Base-by-base conservation (phyloP, 345 rosid species). In the Eucalyptus microcorys region DNA sequence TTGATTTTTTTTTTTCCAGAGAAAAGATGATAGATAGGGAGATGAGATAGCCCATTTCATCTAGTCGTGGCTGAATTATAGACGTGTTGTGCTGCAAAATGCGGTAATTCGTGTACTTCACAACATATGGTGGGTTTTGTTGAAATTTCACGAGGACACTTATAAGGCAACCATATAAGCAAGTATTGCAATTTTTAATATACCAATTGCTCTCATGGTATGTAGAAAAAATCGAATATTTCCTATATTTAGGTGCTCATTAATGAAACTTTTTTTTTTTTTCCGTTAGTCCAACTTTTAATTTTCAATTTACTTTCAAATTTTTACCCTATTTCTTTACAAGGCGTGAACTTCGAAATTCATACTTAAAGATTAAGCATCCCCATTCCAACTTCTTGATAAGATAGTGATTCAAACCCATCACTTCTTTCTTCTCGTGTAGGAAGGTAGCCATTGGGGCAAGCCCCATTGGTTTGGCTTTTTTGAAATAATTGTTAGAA, bases 311-410 rank as follows among this genome's bases (percentile, higher is more conserved):
- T 17, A 7, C 2, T 52, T 52, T 19, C 0, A 52, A 0, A 52
- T 5, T 52, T 52, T 52, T 52, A 7, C 0, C 4, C 1, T 7
- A 19, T 52, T 0, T 3, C 1, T 52, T 52, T 52, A 0, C 0
- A 52, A 19, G 1, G 0, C 1, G 2, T 0, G 0, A 7, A 0
- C 1, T 0, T 52, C 5, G 0, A 52, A 21, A 19, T 21, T 3
- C 1, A 0, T 21, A 52, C 5, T 52, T 7, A 52, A 52, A 52
- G n/a, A 19, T 5, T 52, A 52, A 21, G 21, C 0, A 0, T 52
- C 10, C 0, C 0, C 26, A 0, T 22, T 52, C 26, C 1, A 52
- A 19, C 5, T 19, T 0, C 0, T 19, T 52, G 10, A 52, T 10
- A 52, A 52, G 2, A 3, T 19, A 52, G 4, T 52, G 10, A 52